A percentile compares a stretch with the other conserved stretches of the same genome.
These are phyloP conservation scores for Ophidiomyces ophidiicola DNA, from an alignment of 2,329 filamentous ascomycete species.

Conservation along the genomic window DNA sequence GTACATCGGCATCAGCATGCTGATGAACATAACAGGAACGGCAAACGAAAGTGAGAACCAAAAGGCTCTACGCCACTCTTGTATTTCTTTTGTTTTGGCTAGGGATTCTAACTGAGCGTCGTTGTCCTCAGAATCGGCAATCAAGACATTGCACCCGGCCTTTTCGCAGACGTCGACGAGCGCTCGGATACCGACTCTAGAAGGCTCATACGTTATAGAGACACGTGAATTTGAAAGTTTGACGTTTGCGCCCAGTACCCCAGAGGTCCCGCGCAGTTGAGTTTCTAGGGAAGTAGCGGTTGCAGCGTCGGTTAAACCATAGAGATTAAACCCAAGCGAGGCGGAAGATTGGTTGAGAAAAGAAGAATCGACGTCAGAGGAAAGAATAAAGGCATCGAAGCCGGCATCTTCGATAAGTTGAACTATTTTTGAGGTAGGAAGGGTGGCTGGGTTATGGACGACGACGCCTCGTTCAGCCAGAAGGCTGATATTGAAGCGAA, in stretches of 20 bases:
- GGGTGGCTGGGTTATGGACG: conserved; percentile 61
- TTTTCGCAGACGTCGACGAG: conserved; percentile 73
- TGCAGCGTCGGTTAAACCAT: conserved; percentile 60
- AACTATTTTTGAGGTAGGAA: conserved; percentile 61
- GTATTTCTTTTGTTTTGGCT: conserved; percentile 91
- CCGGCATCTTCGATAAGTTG: conserved; percentile 81
- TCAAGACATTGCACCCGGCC: conserved; percentile 75
- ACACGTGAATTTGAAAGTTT: conserved; percentile 63
- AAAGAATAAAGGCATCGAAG: conserved; percentile 74
- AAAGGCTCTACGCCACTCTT: conserved; percentile 80
- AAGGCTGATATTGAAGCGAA: conserved; percentile 89
- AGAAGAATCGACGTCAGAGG: conserved; percentile 52
- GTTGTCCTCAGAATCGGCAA: conserved; percentile 87
- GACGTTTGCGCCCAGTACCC: conserved; percentile 62
- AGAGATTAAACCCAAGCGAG: conserved; percentile 69
- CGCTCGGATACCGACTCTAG: conserved; percentile 61
- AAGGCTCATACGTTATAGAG: conserved; percentile 59
- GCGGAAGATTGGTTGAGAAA: conserved; percentile 46
- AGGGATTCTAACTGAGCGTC: conserved; percentile 93
- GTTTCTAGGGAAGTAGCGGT: conserved; percentile 62
- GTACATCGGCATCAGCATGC: conserved; percentile 89
- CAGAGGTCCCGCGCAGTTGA: conserved; percentile 51
- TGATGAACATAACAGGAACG: conserved; percentile 77
- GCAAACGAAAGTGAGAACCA: conserved; percentile 66
- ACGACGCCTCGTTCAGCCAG: conserved; percentile 85